These are phyloP conservation scores for Cladorrhinum sp. DNA, from an alignment of 2,329 filamentous ascomycete genomes.

Conservation along the genomic window DNA sequence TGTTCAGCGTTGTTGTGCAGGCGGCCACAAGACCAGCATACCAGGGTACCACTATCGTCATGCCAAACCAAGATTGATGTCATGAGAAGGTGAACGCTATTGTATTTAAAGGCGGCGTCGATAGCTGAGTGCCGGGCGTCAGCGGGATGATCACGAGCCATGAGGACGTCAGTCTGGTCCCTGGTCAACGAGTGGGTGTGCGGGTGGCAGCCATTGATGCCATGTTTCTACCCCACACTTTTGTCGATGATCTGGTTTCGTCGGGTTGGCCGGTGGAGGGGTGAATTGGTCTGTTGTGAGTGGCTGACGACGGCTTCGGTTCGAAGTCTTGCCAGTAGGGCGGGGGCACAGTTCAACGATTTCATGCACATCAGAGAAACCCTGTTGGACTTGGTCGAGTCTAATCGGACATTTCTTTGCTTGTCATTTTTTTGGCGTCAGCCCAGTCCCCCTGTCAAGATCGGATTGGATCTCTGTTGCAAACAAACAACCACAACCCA, in stretches of 20 bases:
- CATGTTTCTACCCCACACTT: not conserved
- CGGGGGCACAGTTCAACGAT: constrained; percentile 17
- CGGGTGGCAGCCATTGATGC: not conserved
- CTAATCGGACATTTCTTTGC: constrained; percentile 10
- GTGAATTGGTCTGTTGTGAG: constrained; percentile 1
- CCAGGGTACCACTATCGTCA: not conserved
- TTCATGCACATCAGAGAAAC: constrained; percentile 17
- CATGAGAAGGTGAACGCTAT: not conserved
- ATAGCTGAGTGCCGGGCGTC: not conserved
- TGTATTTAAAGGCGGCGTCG: not conserved
- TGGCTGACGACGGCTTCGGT: constrained; percentile 10
- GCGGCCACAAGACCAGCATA: not conserved
- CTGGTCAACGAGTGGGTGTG: not conserved
- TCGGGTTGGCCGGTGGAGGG: not conserved
- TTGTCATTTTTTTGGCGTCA: not conserved
- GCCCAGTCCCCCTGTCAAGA: constrained; percentile 9
- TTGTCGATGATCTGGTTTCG: not conserved
- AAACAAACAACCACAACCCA: not conserved
- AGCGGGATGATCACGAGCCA: not conserved
- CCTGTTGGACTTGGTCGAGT: constrained; percentile 8
- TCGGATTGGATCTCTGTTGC: not conserved
- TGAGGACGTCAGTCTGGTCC: not conserved
- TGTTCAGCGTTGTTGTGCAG: not conserved
- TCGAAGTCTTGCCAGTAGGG: constrained; percentile 14
- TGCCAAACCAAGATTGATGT: not conserved